Base-by-base conservation (phyloP, 108 stramenopile genomes). In the Skeletonema menzelii region DNA sequence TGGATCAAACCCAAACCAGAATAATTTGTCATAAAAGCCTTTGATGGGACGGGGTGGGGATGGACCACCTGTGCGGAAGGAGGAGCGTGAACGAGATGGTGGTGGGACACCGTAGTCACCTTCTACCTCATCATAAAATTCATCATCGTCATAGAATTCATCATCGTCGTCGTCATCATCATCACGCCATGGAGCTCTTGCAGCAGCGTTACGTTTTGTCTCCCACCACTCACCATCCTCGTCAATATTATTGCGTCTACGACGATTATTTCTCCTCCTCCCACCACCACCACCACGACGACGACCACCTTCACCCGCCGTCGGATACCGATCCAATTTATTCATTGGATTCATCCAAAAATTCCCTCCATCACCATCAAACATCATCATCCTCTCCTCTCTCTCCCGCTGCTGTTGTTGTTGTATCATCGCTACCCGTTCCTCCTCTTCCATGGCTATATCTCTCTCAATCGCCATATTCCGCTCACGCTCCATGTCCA, bases 21-120 rank as follows among this genome's bases (percentile, higher is more conserved):
- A 94, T 34, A 94, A 63, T 64, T 83, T 82, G 61, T 91, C 84
- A 79, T 94, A 94, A 59, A 94, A 82, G 26, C 88, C 79, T 53
- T 75, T 78, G 27, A 88, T 40, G 27, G 80, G 75, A 35, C 65
- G 49, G 24, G 90, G 88, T 27, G 87, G 84, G 11, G 82, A 71
- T 8, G 86, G 85, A 4, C 76, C 70, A 47, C 90, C 87, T 14
- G 86, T 72, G 12, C 86, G 86, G 67, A 89, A 88, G 28, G 85
- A 68, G 22, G 76, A 64, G 40, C 65, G 70, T 22, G 78, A 79
- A 47, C 61, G 84, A 67, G 81, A 84, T 78, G 68, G 87, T 67
- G 87, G 87, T 87, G 73, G 85, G 74, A 68, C 40, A 8, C 79
- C 84, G 22, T 80, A 76, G n/a, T 82, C 75, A 20, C 61, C 61